phyloP scores from a whole-genome alignment of 2,329 filamentous ascomycete genomes.

The Thermoascus crustaceus region DNA sequence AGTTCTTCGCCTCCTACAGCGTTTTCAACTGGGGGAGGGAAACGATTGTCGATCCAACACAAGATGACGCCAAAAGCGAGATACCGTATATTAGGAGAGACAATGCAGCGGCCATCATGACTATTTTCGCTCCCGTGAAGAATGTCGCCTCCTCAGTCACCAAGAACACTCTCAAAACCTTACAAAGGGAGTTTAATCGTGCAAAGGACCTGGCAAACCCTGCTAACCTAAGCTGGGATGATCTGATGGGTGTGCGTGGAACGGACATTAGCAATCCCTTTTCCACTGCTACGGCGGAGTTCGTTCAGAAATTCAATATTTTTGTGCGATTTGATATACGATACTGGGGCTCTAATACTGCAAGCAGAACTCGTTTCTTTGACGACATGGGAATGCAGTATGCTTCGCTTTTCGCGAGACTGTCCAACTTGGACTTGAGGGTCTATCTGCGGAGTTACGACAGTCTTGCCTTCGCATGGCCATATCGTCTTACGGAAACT shows the following conservation, averaged over 20 bases:
- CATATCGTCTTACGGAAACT: background rate
- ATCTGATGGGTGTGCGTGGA: background rate
- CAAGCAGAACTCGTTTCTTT: background rate
- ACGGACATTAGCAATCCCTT: background rate
- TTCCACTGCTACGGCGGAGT: background rate
- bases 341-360: background rate
- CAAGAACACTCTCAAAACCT: background rate
- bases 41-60: background rate
- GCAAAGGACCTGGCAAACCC: background rate
- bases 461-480: background rate
- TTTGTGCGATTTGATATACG: background rate
- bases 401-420: background rate
- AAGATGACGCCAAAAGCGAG: background rate
- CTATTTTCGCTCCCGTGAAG: background rate
- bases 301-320: background rate
- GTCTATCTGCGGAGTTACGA: background rate
- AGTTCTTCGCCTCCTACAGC: constrained; percentile 34
- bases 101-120: background rate
- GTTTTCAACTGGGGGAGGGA: background rate
- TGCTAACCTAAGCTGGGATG: background rate
- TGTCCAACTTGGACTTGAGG: background rate
- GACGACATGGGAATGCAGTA: background rate
- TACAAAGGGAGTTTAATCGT: background rate
- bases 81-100: background rate
- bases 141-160: background rate